A percentile compares a stretch with the other conserved stretches of the same genome.
These are phyloP conservation scores for Hypoxylon cercidicola DNA, from an alignment of 495 filamentous ascomycete species.

Conservation along the genomic window DNA sequence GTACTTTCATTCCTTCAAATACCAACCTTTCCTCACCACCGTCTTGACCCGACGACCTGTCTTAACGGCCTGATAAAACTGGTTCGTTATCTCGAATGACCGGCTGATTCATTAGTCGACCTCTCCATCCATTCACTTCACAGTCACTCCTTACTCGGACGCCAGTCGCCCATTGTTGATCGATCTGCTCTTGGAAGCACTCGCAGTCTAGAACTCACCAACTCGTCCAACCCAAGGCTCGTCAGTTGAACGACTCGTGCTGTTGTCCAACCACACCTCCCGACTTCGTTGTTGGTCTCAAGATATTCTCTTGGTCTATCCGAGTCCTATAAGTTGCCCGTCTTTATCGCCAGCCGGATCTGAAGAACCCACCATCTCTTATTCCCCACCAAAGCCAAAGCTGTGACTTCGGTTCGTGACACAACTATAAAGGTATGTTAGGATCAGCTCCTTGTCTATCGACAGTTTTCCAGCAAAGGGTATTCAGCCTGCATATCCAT, in stretches of 20 bases:
- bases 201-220: constrained; percentile 13
- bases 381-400: neutral
- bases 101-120: constrained; percentile 38
- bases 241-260: constrained; percentile 37
- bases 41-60: constrained; percentile 23
- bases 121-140: constrained; percentile 34
- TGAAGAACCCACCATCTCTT: constrained; percentile 35
- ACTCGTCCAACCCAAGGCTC: constrained; percentile 7
- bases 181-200: constrained; percentile 42
- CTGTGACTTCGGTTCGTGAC: neutral
- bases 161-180: constrained; percentile 43
- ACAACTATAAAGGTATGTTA: constrained; percentile 27
- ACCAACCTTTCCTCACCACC: constrained; percentile 33
- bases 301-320: constrained; percentile 24
- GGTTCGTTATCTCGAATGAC: constrained; percentile 21
- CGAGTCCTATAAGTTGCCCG: constrained; percentile 25
- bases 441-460: constrained; percentile 8
- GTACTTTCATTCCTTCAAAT: constrained; percentile 55
- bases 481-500: neutral
- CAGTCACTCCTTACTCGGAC: constrained; percentile 52
- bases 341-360: constrained; percentile 49
- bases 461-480: constrained; percentile 1
- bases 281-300: constrained; percentile 8
- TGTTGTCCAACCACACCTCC: constrained; percentile 47
- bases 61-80: constrained; percentile 22